Conservation (phyloP, 495 filamentous ascomycete species). For the Penicillium soppii region DNA sequence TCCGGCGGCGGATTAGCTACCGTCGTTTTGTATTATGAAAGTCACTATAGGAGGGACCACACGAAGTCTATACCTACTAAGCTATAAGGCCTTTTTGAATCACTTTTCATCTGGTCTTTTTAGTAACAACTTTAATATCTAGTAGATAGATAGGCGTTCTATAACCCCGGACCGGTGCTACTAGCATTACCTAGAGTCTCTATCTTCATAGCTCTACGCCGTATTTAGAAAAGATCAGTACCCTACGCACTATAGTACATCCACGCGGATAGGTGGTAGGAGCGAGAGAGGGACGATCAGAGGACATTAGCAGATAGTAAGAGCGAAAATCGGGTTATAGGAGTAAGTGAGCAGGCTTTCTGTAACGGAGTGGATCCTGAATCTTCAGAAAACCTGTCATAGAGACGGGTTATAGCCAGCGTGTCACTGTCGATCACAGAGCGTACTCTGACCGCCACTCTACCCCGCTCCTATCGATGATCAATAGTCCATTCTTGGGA, state of each 20-base stretch:
- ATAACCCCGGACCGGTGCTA: not conserved
- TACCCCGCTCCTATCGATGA: too few relatives aligned
- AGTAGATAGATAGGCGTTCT: not conserved
- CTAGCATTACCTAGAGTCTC: not conserved
- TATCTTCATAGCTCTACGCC: not conserved
- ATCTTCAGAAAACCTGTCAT: too few relatives aligned
- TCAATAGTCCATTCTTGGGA: too few relatives aligned
- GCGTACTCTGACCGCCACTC: too few relatives aligned
- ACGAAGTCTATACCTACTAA: not conserved
- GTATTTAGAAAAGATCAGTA: not conserved
- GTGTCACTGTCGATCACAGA: too few relatives aligned
- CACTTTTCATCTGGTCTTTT: not conserved
- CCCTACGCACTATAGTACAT: not conserved
- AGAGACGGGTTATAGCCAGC: too few relatives aligned
- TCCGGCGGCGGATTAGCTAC: not conserved
- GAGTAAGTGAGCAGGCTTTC: too few relatives aligned
- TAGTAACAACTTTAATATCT: not conserved
- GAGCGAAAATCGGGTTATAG: too few relatives aligned
- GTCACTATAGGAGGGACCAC: not conserved
- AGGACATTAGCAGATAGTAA: too few relatives aligned
- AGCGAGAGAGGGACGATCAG: too few relatives aligned
- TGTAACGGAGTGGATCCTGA: too few relatives aligned
- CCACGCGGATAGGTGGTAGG: too few relatives aligned
- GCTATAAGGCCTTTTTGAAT: not conserved
- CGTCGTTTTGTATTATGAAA: not conserved